Conservation (phyloP, 2,329 filamentous ascomycete species). For the Fusarium anguioides region DNA sequence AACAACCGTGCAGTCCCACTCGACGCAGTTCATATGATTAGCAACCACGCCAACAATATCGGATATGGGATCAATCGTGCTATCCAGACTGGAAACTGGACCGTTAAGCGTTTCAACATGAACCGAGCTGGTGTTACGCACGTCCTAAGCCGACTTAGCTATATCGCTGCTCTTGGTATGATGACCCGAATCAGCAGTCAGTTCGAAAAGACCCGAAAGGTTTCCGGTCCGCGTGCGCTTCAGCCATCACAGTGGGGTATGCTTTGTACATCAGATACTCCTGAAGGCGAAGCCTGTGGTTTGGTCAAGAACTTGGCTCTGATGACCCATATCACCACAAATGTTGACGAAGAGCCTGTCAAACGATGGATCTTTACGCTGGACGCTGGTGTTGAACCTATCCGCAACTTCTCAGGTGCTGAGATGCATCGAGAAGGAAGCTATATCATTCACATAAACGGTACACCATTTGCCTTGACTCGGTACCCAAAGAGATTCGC, state of each 20-base stretch:
- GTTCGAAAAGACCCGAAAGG: constrained; percentile 98
- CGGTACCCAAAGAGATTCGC: constrained; percentile 88
- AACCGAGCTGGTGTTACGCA: constrained; percentile 97
- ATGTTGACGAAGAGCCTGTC: constrained; percentile 92
- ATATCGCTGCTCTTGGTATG: constrained; percentile 97
- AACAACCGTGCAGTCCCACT: constrained; percentile 89
- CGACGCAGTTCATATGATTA: constrained; percentile 86
- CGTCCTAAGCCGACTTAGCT: constrained; percentile 93
- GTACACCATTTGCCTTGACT: constrained; percentile 90
- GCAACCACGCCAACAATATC: constrained; percentile 86
- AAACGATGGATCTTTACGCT: constrained; percentile 87
- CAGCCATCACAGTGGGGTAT: constrained; percentile 99
- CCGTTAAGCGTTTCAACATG: constrained; percentile 97
- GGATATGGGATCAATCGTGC: constrained; percentile 94
- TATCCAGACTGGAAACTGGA: constrained; percentile 98
- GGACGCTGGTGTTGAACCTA: constrained; percentile 83
- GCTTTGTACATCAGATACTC: constrained; percentile 96
- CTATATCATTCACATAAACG: constrained; percentile 95
- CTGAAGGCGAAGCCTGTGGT: constrained; percentile 98
- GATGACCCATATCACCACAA: constrained; percentile 99
- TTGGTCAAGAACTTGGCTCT: constrained; percentile 97
- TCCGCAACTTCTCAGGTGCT: constrained; percentile 76
- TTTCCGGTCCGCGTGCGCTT: constrained; percentile 92
- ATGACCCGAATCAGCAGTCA: constrained; percentile 99
- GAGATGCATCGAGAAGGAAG: constrained; percentile 87